Evolutionary conservation across 495 filamentous ascomycete species (phyloP), one percentile per base, ranked within the genome.

Genomic region (Oidiodendron maius): DNA sequence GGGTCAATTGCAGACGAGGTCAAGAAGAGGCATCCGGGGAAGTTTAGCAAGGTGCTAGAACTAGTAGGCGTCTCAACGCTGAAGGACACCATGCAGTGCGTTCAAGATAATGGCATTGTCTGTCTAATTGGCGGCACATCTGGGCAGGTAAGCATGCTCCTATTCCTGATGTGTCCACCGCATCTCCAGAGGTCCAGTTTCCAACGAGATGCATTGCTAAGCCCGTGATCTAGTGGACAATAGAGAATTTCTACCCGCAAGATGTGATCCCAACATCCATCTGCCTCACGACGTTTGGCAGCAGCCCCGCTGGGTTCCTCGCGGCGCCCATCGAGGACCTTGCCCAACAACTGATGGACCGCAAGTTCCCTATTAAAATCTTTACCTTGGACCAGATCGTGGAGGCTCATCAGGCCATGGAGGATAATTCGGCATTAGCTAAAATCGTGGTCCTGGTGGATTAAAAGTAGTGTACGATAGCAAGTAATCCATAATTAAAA

Each of bases 381-480:
- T 56, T 89, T 88, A 46, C 82, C 75, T 38, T 77, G 61, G 8
- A 80, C 81, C 25, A 95, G 71, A 22, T 66, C 71, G 57, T 83
- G 75, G 64, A 89, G 91, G 3, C 89, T 86, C 53, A 70, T 71
- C 51, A 87, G 80, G 20, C 91, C 75, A 65, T 91, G 93, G 57
- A 83, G 76, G 58, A 61, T 20, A 65, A 60, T 32, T 58, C 44
- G n/a, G 64, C 61, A 11, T 53, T 56, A 9, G 66, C 60, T 6
- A 67, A 71, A 36, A n/a, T n/a, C n/a, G n/a, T n/a, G n/a, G n/a
- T n/a, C n/a, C n/a, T n/a, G n/a, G n/a, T n/a, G n/a, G n/a, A n/a
- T n/a, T n/a, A n/a, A n/a, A n/a, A n/a, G n/a, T n/a, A n/a, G n/a
- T n/a, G n/a, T n/a, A n/a, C n/a, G n/a, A n/a, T n/a, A n/a, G n/a